Conservation (phyloP, 2,329 filamentous ascomycete genomes). For the Emergomyces orientalis region DNA sequence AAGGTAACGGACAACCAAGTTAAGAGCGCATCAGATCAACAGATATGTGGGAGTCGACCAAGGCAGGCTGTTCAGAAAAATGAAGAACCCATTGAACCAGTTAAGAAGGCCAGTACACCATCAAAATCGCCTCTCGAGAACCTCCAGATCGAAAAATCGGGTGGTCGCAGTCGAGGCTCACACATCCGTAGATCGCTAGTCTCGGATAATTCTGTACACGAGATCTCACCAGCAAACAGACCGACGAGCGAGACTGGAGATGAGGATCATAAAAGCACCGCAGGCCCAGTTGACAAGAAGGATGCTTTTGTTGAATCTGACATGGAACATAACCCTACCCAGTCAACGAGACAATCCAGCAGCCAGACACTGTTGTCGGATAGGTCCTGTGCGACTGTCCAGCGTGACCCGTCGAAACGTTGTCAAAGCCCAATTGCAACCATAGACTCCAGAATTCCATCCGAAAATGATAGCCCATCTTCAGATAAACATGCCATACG, state of each 20-base stretch:
- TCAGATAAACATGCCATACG: conserved; percentile 11
- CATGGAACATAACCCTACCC: conserved; percentile 5
- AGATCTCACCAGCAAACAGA: background rate
- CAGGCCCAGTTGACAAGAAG: background rate
- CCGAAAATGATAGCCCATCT: conserved; percentile 11
- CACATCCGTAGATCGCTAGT: background rate
- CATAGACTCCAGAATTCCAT: conserved; percentile 8
- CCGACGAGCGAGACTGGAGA: background rate
- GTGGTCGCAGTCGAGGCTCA: background rate
- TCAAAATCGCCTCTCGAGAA: background rate
- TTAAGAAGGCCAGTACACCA: conserved; percentile 1
- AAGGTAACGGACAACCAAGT: background rate
- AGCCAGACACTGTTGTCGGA: conserved; percentile 25
- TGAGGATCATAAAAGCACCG: background rate
- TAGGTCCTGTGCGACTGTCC: conserved; percentile 27
- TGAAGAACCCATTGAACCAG: background rate
- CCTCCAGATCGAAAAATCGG: background rate
- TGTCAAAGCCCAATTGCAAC: conserved; percentile 13
- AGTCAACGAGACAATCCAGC: conserved; percentile 25
- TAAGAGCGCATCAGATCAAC: background rate
- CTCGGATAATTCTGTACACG: background rate
- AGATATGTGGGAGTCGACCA: background rate
- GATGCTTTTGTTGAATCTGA: background rate
- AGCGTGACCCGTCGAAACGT: conserved; percentile 26
- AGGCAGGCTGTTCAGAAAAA: background rate